phyloP scores from a whole-genome alignment of 2,329 filamentous ascomycete genomes.

The Xylaria sp. region DNA sequence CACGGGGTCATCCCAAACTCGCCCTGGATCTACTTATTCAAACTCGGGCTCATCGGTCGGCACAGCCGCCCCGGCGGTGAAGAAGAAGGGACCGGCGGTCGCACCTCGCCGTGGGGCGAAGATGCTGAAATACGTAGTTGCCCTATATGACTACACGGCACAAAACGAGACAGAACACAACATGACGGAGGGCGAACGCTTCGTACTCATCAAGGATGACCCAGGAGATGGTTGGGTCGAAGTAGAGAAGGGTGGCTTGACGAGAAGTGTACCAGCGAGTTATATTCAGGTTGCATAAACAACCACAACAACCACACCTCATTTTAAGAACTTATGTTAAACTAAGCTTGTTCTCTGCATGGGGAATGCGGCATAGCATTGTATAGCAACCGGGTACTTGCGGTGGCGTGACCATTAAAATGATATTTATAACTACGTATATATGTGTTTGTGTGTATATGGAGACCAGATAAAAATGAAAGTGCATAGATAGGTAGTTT shows the following conservation, averaged over 20 bases:
- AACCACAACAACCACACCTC: neutral
- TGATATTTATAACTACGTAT: neutral
- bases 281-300: constrained; percentile 72
- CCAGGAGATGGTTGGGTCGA: constrained; percentile 95
- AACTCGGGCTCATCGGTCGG: constrained; percentile 73
- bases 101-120: constrained; percentile 90
- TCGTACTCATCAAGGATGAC: constrained; percentile 88
- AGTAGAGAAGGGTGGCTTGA: constrained; percentile 87
- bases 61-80: constrained; percentile 52
- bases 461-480: constrained; percentile 10
- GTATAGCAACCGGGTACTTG: constrained; percentile 19
- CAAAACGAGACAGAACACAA: constrained; percentile 85
- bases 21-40: constrained; percentile 78
- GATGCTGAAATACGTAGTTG: constrained; percentile 92
- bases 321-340: constrained; percentile 5
- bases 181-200: constrained; percentile 89
- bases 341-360: constrained; percentile 7
- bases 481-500: constrained; percentile 5
- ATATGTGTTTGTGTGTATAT: constrained; percentile 11
- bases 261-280: constrained; percentile 89
- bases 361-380: constrained; percentile 18
- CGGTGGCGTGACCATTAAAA: constrained; percentile 7
- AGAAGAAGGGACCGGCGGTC: constrained; percentile 91
- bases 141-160: constrained; percentile 88
- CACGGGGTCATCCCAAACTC: constrained; percentile 52